Evolutionary conservation across 345 rosid species (phyloP), one percentile per base, ranked within the genome.

Genomic region (Moricandia moricandioides): DNA sequence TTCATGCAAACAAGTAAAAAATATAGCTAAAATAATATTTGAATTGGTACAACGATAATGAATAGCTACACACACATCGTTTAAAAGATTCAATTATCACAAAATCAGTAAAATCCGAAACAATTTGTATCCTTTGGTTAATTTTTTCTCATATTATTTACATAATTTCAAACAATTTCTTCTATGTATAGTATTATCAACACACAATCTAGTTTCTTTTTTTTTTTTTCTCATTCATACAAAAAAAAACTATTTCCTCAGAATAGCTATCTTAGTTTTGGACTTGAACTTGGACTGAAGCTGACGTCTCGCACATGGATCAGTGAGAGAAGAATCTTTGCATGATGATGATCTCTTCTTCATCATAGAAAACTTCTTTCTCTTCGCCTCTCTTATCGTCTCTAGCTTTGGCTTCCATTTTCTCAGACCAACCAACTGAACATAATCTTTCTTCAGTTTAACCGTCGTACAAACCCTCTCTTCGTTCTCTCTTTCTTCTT

Each of bases 321-420:
- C 80, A 55, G 57, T 69, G 16, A 68, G 83, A 57, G 70, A 43
- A 65, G 69, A 65, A 14, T 65, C 70, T 14, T 65, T 65, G 58
- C 26, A 65, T 27, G 52, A n/a, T 12, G 49, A 4, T 45, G 73
- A 82, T 35, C 80, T 83, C 83, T 76, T 86, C 79, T 56, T 87
- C 88, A 71, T 84, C 71, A 2, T 86, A 79, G 51, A 77, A 74
- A 73, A 88, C 40, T 55, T 72, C 26, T 31, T 72, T 54, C 54
- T 68, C 59, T 67, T 72, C 65, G n/a, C 54, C 83, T 93, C 98
- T 21, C 18, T 80, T 27, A 93, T 89, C 0, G 93, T 87, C 75
- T 91, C 98, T 33, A 93, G 84, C 87, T 89, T 89, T 0, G 98
- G 98, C 47, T 86, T 86, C 98, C 98, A 93, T 49, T 62, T 84